These are phyloP conservation scores for Tolypocladium sp. DNA, from an alignment of 2,329 filamentous ascomycete species.

Conservation along the genomic window DNA sequence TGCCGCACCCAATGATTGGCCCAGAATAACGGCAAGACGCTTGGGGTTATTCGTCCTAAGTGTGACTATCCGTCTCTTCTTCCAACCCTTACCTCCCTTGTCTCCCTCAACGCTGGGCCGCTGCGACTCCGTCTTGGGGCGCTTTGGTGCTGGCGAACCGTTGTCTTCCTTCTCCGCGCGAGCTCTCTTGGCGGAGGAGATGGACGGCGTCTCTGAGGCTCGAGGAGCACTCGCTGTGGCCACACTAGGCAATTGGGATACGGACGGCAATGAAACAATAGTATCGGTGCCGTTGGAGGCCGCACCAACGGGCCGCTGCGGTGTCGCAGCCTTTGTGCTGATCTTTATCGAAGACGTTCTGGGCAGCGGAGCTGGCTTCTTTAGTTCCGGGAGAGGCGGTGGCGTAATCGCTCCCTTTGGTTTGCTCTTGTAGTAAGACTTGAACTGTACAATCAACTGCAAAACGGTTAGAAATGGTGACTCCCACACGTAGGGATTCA, in stretches of 20 bases:
- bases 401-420: slow-evolving; percentile 19
- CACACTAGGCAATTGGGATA: slow-evolving; percentile 3
- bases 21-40: slow-evolving; percentile 24
- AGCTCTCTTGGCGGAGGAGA: slow-evolving; percentile 21
- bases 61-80: slow-evolving; percentile 26
- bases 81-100: slow-evolving; percentile 7
- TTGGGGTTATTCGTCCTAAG: slow-evolving; percentile 24
- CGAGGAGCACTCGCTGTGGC: slow-evolving; percentile 10
- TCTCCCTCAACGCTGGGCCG: slow-evolving; percentile 10
- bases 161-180: slow-evolving; percentile 27
- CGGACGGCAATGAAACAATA: slow-evolving; percentile 3
- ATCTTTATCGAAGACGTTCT: slow-evolving; percentile 30
- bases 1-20: slow-evolving; percentile 12
- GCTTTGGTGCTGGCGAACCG: slow-evolving; percentile 25
- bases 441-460: slow-evolving; percentile 28
- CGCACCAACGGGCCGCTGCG: slow-evolving; percentile 7
- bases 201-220: slow-evolving; percentile 9
- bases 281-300: background rate
- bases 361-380: slow-evolving; percentile 16
- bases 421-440: slow-evolving; percentile 26
- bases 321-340: slow-evolving; percentile 20
- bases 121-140: slow-evolving; percentile 24
- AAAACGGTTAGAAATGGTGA: slow-evolving; percentile 9
- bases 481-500: background rate
- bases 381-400: slow-evolving; percentile 13